Base-by-base conservation (phyloP, 176 grass and related monocot species). In the Themeda triandra region DNA sequence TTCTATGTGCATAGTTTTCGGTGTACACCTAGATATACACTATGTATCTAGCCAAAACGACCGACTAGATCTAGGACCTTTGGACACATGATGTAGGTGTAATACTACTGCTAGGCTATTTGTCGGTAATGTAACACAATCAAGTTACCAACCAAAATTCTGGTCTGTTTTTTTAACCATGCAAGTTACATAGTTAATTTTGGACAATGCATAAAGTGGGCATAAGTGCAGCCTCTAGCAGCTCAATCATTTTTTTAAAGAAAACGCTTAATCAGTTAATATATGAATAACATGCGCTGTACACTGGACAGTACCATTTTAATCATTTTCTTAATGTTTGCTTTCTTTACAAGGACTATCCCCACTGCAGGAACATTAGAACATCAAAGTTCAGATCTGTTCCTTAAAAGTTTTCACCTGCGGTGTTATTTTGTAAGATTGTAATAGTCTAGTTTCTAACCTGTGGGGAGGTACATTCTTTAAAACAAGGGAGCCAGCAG, bases 401-500 rank as follows among this genome's bases (percentile, higher is more conserved):
- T 27, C 17, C 4, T 73, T 71, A 65, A 78, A 78, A 66, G 71
- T 35, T 72, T 76, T 36, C 17, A 73, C 6, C 6, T 37, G 44
- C 11, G 31, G 46, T 24, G 42, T 29, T 49, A 65, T 6, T 49
- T 32, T 46, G 8, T 67, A 73, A 78, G 59, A 67, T 14, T 19
- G 79, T 18, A 60, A 80, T 54, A 70, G 24, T 63, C 6, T 56
- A 72, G 25, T 30, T 78, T 73, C 84, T 75, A 69, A 99, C 96
- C 96, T 99, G 91, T 99, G 96, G 64, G 96, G 86, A 90, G 96
- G 89, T 66, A 99, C 88, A 88, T 99, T 39, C 81, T 99, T 99
- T 71, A 99, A 73, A 76, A 99, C 91, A 89, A 99, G 86, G 87
- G 96, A 99, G 66, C 93, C 96, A 53, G 96, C 89, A 9, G 96